Conservation (phyloP, 2,329 filamentous ascomycete genomes). For the Calonectria hawksworthii region DNA sequence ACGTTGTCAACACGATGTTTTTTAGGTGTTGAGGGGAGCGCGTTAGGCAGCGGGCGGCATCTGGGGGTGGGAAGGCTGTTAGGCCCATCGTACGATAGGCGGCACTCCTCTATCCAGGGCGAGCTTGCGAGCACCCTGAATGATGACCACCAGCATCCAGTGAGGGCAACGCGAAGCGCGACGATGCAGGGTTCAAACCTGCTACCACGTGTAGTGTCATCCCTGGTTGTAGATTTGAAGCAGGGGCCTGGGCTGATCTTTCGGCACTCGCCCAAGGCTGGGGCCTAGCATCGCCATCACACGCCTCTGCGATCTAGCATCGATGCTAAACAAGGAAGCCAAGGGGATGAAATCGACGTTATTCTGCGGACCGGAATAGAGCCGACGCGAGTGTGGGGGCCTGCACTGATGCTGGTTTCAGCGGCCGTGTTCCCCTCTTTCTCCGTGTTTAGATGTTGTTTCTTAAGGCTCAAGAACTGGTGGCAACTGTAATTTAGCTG, state of each 20-base stretch:
- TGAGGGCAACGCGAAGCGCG: background rate
- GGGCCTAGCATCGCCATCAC: constrained; percentile 4
- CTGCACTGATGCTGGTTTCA: constrained; percentile 17
- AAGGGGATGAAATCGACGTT: constrained; percentile 19
- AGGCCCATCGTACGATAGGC: constrained; percentile 22
- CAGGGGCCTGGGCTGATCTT: constrained; percentile 26
- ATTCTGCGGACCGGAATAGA: constrained; percentile 22
- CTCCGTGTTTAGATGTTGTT: constrained; percentile 15
- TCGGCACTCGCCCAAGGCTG: constrained; percentile 26
- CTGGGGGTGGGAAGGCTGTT: background rate
- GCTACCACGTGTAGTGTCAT: constrained; percentile 28
- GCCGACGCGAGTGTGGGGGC: constrained; percentile 15
- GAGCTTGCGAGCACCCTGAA: background rate
- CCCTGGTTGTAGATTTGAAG: constrained; percentile 12
- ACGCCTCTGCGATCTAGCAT: constrained; percentile 21
- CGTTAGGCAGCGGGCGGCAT: constrained; percentile 14
- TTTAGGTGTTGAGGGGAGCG: background rate
- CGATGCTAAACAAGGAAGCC: constrained; percentile 18
- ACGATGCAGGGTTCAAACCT: constrained; percentile 21
- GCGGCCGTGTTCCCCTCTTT: background rate
- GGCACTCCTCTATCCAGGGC: constrained; percentile 14
- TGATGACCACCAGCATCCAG: constrained; percentile 1
- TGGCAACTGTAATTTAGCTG: constrained; percentile 12
- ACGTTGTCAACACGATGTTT: background rate
- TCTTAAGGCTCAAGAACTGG: background rate